Percentiles rank a stretch among this genome's conserved stretches.
phyloP scores from a whole-genome alignment of 345 rosid species.

The Ceriops zippeliana region DNA sequence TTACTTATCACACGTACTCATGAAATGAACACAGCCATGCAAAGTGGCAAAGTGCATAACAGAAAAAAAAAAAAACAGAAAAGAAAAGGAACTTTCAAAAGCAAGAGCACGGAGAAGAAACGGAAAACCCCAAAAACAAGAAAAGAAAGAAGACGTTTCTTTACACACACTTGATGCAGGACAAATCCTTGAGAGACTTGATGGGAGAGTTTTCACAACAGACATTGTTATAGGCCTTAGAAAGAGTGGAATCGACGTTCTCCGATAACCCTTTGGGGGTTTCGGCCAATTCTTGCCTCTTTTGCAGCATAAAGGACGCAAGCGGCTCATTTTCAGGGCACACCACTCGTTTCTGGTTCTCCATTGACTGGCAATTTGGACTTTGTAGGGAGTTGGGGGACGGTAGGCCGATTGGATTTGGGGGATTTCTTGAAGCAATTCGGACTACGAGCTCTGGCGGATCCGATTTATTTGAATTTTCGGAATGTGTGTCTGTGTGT shows the following conservation, averaged over 20 bases:
- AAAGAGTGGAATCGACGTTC: conserved; percentile 51
- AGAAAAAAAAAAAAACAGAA: no score
- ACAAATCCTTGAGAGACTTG: conserved; percentile 65
- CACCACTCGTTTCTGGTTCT: conserved; percentile 38
- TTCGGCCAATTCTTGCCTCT: conserved; percentile 61
- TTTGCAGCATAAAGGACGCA: conserved; percentile 52
- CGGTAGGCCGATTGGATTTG: no score
- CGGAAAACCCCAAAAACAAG: neutral
- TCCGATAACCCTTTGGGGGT: conserved; percentile 72
- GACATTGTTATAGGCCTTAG: conserved; percentile 51
- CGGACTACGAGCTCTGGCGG: no score
- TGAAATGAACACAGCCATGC: no score
- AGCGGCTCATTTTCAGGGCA: conserved; percentile 63
- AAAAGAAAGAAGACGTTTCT: neutral
- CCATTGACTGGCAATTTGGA: conserved; percentile 37
- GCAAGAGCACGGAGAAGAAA: no score
- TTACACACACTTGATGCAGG: conserved; percentile 57
- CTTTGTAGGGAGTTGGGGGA: neutral
- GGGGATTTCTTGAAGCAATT: no score
- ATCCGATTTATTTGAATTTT: no score
- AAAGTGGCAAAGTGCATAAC: no score
- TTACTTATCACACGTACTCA: no score
- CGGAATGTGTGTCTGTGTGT: no score
- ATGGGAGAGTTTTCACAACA: conserved; percentile 54
- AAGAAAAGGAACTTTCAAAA: no score